Conservation (phyloP, 2,329 filamentous ascomycete genomes). For the Sporothrix inflata region DNA sequence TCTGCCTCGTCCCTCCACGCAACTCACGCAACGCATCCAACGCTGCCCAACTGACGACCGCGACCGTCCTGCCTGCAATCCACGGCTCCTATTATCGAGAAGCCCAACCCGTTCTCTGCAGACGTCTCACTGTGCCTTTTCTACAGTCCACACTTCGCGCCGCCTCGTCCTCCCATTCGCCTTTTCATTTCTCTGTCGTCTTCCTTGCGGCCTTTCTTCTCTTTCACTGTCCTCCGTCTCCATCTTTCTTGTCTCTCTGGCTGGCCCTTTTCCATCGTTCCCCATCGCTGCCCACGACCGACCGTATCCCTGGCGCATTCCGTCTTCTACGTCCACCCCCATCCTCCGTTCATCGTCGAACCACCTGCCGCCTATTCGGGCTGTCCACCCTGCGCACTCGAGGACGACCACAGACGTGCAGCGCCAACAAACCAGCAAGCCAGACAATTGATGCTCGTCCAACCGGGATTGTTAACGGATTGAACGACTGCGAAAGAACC, state of each 20-base stretch:
- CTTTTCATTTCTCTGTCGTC: neutral
- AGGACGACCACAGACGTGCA: neutral
- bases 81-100: neutral
- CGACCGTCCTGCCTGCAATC: slow-evolving; percentile 4
- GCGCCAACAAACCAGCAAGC: neutral
- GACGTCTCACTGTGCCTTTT: neutral
- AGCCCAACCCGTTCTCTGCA: slow-evolving; percentile 8
- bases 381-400: neutral
- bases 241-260: slow-evolving; percentile 3
- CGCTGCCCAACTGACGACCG: slow-evolving; percentile 20
- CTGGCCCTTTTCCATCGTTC: neutral
- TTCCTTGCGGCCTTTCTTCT: neutral
- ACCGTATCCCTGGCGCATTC: slow-evolving; percentile 19
- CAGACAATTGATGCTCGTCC: too few species aligned
- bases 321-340: slow-evolving; percentile 22
- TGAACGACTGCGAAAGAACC: neutral
- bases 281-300: neutral
- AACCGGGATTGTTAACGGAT: neutral
- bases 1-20: neutral
- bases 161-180: slow-evolving; percentile 16
- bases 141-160: neutral
- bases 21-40: slow-evolving; percentile 2
- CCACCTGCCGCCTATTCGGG: neutral
- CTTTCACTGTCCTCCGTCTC: neutral
- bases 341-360: neutral